Conservation (phyloP, 148 eudicot genomes). For the Limonium bicolor region DNA sequence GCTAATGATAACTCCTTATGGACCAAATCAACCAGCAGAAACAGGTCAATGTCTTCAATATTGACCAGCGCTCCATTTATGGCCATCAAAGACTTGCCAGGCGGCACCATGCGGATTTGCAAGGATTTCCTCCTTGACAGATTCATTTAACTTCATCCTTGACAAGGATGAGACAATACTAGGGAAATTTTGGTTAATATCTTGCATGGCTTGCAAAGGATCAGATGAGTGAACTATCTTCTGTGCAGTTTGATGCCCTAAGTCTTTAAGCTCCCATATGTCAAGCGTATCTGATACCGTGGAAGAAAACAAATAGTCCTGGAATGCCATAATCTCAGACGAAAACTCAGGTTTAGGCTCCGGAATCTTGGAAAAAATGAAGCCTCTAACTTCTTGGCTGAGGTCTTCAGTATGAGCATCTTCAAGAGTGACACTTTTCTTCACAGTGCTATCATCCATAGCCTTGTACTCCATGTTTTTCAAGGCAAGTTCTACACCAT, state of each 20-base stretch:
- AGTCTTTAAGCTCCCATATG: slow-evolving; percentile 98
- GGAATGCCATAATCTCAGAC: slow-evolving; percentile 84
- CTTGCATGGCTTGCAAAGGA: slow-evolving; percentile 94
- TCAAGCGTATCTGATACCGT: slow-evolving; percentile 87
- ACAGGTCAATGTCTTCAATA: slow-evolving; percentile 92
- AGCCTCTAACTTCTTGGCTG: too few relatives aligned
- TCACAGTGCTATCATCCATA: slow-evolving; percentile 89
- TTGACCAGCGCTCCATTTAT: slow-evolving; percentile 82
- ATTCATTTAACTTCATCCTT: slow-evolving; percentile 90
- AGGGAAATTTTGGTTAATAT: slow-evolving; percentile 94
- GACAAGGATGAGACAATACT: slow-evolving; percentile 91
- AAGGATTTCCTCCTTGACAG: slow-evolving; percentile 91
- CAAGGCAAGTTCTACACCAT: slow-evolving; percentile 97
- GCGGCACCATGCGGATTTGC: slow-evolving; percentile 98
- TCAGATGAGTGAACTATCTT: slow-evolving; percentile 93
- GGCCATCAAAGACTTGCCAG: slow-evolving; percentile 96
- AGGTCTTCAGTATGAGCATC: slow-evolving; percentile 96
- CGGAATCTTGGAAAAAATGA: too few relatives aligned
- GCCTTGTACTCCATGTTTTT: slow-evolving; percentile 99
- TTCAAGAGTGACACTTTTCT: slow-evolving; percentile 84
- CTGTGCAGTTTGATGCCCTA: slow-evolving; percentile 99
- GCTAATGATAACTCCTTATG: slow-evolving; percentile 90
- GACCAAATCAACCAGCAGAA: slow-evolving; percentile 76
- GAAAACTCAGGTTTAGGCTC: slow-evolving; percentile 82
- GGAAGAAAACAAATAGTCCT: slow-evolving; percentile 88